Percentiles rank a stretch among this genome's conserved stretches.
phyloP scores from a whole-genome alignment of 345 rosid genomes.

The Eucalyptus albens region DNA sequence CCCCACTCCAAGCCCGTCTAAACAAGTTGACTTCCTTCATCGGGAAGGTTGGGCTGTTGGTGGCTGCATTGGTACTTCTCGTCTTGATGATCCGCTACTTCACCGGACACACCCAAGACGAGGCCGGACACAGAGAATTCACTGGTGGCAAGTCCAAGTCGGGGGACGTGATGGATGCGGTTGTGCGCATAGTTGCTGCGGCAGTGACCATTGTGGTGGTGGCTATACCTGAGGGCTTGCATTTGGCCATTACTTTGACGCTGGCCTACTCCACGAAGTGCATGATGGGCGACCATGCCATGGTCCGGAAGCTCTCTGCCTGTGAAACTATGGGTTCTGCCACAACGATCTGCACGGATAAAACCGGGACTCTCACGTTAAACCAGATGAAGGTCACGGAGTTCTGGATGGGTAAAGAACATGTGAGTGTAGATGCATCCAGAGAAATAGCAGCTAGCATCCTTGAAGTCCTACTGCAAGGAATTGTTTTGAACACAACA shows the following conservation, averaged over 20 bases:
- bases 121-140: slow-evolving; percentile 27
- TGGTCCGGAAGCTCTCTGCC: slow-evolving; percentile 67
- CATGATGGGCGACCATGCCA: slow-evolving; percentile 64
- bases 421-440: neutral
- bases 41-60: slow-evolving; percentile 50
- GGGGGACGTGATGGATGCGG: slow-evolving; percentile 44
- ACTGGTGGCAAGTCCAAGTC: slow-evolving; percentile 21
- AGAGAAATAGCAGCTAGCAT: neutral
- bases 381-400: slow-evolving; percentile 58
- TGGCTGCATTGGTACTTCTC: slow-evolving; percentile 53
- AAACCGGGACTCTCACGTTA: slow-evolving; percentile 69
- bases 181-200: slow-evolving; percentile 46
- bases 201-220: slow-evolving; percentile 69
- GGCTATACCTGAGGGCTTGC: slow-evolving; percentile 75
- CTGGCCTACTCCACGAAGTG: slow-evolving; percentile 67
- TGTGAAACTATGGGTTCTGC: slow-evolving; percentile 96
- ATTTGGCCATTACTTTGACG: slow-evolving; percentile 66
- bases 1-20: slow-evolving; percentile 56
- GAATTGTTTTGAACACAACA: slow-evolving; percentile 49
- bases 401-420: slow-evolving; percentile 39
- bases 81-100: slow-evolving; percentile 57
- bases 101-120: slow-evolving; percentile 51
- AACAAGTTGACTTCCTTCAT: slow-evolving; percentile 51
- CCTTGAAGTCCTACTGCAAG: slow-evolving; percentile 35
- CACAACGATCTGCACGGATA: slow-evolving; percentile 56